Base-by-base conservation (phyloP, 768 basidiomycete species). In the Podaxis carcinomalis region DNA sequence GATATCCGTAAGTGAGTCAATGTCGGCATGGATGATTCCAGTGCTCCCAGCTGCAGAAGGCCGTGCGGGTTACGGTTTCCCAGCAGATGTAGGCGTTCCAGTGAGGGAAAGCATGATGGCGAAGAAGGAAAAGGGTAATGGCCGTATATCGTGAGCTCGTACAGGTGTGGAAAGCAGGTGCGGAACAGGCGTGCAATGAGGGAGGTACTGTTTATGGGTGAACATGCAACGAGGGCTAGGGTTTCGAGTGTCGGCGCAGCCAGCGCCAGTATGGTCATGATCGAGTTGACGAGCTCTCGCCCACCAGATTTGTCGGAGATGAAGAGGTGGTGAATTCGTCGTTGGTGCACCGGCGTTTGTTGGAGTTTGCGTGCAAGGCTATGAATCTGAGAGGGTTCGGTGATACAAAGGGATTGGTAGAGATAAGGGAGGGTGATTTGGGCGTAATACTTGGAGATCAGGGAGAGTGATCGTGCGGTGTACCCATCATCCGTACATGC, bases 11-110 rank as follows among this genome's bases (percentile, higher is more conserved):
- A 67, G 39, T 76, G 69, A 9, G 67, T 72, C 6, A 84, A 66
- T 0, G 57, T 52, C 0, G 82, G 82, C 63, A 74, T 81, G 0
- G 76, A 72, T 4, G 72, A 68, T 27, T 73, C 73, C 5, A 84
- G 72, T 0, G 66, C 69, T 44, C 73, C 74, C 35, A 74, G 61
- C 44, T 77, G 70, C 5, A 85, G 69, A 0, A 83, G 65, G 0
- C 82, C 82, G 50, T 77, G 72, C 0, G 83, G 82, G 51, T 82
- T 83, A 14, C 79, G 71, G 63, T 83, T 81, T 5, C 82, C 83
- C 16, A 75, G 68, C 1, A 83, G 76, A 50, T 79, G 80, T 0
- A 85, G 75, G 14, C 69, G 70, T 47, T 70, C 65, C 16, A 85
- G 72, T 1, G 51, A 61, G 7, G 82, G 80, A 68, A 80, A 64